Base-by-base conservation (phyloP, 495 filamentous ascomycete genomes). In the Aspergillus asperescens region DNA sequence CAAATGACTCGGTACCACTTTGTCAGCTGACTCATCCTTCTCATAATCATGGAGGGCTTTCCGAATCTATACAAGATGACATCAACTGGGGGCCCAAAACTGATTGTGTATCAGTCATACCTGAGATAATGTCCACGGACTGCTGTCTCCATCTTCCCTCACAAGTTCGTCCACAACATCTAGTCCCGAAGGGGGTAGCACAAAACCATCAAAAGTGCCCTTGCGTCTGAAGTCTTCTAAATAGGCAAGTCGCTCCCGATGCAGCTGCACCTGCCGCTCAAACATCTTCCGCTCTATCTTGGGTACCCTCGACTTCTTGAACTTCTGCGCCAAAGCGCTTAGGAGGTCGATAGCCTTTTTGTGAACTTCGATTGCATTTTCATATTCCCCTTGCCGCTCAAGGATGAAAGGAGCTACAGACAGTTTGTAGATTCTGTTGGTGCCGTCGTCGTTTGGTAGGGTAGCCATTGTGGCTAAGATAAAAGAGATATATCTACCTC, bases 321-420 rank as follows among this genome's bases (percentile, higher is more conserved):
- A 52, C 16, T 15, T 57, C 28, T 57, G 35, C 7, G 40, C 49
- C 34, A 43, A 8, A 23, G 41, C 24, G 2, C 39, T 50, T 3
- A 60, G 34, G 16, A 60, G 32, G 0, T 59, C 54, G 16, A 74
- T 54, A 1, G 49, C 45, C 13, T 50, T 49, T 20, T 50, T 60
- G 37, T 61, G 44, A n/a, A 66, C 25, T 19, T 20, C 16, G 29
- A 71, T 69, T 4, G 71, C 70, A 13, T 69, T 67, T n/a, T 61
- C 50, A 24, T 67, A 71, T 19, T 64, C 62, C 7, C 65, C 65
- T 19, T 63, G 56, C 12, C 47, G 24, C 12, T 53, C 15, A 6
- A 68, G 54, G 16, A 64, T 13, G 5, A 55, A 27, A 4, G 58
- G 48, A 9, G 9, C 12, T 3, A 64, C 29, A 64, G 59, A 34